phyloP scores from a whole-genome alignment of 768 basidiomycete genomes.

The Collybia nuda region DNA sequence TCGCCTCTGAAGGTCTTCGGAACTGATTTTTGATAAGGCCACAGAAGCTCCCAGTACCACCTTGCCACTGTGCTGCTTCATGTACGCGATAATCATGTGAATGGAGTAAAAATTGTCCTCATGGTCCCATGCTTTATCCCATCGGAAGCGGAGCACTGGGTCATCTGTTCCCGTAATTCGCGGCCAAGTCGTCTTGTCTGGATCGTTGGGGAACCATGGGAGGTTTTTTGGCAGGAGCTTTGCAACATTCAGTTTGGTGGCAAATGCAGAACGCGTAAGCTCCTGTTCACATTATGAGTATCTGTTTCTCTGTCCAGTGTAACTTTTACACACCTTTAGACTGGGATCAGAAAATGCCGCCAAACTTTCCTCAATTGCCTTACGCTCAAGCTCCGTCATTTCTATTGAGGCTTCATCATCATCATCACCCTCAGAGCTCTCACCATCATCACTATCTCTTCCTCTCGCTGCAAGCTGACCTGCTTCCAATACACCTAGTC shows the following conservation, averaged over 20 bases:
- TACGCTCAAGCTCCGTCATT: background rate
- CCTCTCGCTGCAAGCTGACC: background rate
- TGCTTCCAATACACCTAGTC: background rate
- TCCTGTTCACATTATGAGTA: background rate
- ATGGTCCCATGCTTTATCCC: background rate
- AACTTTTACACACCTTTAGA: background rate
- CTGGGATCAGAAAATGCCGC: background rate
- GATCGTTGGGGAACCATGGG: conserved; percentile 4
- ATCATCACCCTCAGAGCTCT: background rate
- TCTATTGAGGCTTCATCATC: background rate
- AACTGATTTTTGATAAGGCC: conserved; percentile 1
- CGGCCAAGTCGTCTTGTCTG: conserved; percentile 6
- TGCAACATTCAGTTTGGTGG: background rate
- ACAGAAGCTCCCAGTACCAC: background rate
- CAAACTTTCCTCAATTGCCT: background rate
- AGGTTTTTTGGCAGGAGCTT: background rate
- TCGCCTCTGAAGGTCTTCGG: conserved; percentile 1
- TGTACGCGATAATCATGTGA: conserved; percentile 4
- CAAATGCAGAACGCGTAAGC: background rate
- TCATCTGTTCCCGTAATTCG: background rate
- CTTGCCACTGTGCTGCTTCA: background rate
- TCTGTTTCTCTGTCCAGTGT: background rate
- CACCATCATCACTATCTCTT: background rate
- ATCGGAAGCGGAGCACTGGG: conserved; percentile 1
- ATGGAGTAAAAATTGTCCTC: conserved; percentile 4